A percentile compares a stretch with the other conserved stretches of the same genome.
Conservation (phyloP, 2,329 filamentous ascomycete genomes). For the Fusarium sp. region DNA sequence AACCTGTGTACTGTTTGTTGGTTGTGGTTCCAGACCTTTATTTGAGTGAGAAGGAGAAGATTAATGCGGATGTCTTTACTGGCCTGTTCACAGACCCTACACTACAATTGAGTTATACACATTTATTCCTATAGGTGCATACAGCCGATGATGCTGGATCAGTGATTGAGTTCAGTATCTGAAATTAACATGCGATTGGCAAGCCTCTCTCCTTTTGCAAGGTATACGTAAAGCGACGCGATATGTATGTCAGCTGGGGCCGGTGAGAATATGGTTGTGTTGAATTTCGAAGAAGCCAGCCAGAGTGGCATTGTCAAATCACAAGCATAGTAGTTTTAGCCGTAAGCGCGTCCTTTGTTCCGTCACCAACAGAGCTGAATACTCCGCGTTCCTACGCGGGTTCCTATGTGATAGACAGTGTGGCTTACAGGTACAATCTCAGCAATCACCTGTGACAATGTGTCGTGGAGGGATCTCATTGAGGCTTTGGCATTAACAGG, state of each 20-base stretch:
- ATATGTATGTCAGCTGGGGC: background rate
- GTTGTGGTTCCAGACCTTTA: background rate
- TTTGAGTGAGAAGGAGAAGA: background rate
- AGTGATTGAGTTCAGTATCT: background rate
- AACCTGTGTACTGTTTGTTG: background rate
- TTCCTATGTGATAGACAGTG: background rate
- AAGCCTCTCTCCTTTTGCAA: background rate
- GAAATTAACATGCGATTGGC: background rate
- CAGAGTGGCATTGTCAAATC: constrained; percentile 3
- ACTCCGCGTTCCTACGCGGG: background rate
- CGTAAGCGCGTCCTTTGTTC: background rate
- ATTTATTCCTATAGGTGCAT: background rate
- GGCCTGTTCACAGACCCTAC: constrained; percentile 7
- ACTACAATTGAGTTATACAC: constrained; percentile 1
- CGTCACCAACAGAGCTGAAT: background rate
- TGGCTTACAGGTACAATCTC: constrained; percentile 9
- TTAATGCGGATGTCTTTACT: constrained; percentile 17
- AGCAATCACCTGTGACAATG: background rate
- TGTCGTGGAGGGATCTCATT: background rate
- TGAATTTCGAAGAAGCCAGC: background rate
- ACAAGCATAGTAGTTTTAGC: background rate
- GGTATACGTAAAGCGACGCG: background rate
- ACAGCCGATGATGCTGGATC: too few relatives aligned
- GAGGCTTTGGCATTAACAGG: background rate
- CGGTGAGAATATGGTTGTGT: background rate